Evolutionary conservation across 2,329 filamentous ascomycete species (phyloP).

Genomic region (Lasiodiplodia gonubiensis): DNA sequence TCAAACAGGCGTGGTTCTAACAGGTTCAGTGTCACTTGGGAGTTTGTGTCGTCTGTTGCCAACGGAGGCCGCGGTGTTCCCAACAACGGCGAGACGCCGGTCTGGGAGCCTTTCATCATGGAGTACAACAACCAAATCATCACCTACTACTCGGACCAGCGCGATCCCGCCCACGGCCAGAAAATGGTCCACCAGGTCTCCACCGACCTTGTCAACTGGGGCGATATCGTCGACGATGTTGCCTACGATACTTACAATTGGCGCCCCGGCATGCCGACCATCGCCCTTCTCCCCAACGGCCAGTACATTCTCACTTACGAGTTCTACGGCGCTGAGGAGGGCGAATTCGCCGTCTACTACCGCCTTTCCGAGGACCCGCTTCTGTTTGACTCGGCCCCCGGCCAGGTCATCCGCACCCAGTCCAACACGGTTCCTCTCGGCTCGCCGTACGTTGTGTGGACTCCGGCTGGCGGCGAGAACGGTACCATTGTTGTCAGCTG

Average conservation of each 20-base stretch:
- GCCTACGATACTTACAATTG: conserved; percentile 66
- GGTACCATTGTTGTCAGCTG: conserved; percentile 58
- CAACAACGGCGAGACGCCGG: conserved; percentile 69
- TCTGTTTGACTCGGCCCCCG: conserved; percentile 51
- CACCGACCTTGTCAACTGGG: conserved; percentile 66
- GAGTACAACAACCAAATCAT: conserved; percentile 65
- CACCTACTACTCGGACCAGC: conserved; percentile 74
- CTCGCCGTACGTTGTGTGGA: conserved; percentile 61
- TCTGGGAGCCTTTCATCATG: conserved; percentile 75
- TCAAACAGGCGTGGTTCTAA: neutral
- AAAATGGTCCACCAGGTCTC: conserved; percentile 70
- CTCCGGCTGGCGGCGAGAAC: conserved; percentile 48
- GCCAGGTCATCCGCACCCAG: conserved; percentile 50
- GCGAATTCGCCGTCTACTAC: conserved; percentile 60
- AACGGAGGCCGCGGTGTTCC: conserved; percentile 66
- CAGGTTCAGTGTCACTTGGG: conserved; percentile 57
- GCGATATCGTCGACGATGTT: conserved; percentile 65
- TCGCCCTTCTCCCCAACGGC: conserved; percentile 63
- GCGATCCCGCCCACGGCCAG: conserved; percentile 67
- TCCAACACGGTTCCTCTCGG: conserved; percentile 54
- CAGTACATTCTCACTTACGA: conserved; percentile 71
- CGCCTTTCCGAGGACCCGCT: conserved; percentile 56
- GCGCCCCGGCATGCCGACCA: conserved; percentile 71
- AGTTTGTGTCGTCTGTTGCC: conserved; percentile 70
- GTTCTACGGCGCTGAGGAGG: conserved; percentile 57